Conservation (phyloP, 345 rosid genomes). For the Tarenaya hassleriana region DNA sequence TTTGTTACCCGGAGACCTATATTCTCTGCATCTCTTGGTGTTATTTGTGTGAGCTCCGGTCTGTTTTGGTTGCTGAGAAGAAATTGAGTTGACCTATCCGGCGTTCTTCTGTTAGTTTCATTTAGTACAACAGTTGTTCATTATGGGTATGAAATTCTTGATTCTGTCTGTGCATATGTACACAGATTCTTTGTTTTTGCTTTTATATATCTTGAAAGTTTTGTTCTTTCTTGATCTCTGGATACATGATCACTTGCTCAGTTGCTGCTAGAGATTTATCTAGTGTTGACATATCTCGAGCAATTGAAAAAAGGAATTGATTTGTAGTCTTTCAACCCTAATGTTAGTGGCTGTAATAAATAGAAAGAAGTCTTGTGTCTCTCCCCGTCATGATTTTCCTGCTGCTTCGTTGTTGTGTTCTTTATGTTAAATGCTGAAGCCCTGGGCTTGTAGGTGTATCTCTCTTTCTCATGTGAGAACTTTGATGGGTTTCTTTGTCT, state of each 20-base stretch:
- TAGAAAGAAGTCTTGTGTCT: no score
- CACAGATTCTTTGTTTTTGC: constrained; percentile 1
- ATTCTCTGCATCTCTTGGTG: constrained; percentile 18
- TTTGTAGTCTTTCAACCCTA: not conserved
- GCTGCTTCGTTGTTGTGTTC: no score
- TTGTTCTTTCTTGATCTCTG: no score
- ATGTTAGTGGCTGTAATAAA: constrained; percentile 15
- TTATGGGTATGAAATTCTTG: not conserved
- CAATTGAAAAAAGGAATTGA: not conserved
- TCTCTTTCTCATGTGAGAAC: no score
- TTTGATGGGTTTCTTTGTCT: no score
- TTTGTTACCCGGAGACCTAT: constrained; percentile 29
- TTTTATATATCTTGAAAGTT: not conserved
- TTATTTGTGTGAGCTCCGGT: constrained; percentile 9
- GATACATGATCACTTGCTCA: not conserved
- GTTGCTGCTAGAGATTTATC: not conserved
- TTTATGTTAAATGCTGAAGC: no score
- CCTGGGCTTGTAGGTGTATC: no score
- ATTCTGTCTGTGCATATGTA: not conserved
- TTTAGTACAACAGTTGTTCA: not conserved
- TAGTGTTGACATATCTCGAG: not conserved
- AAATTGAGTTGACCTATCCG: constrained; percentile 22
- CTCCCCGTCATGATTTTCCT: no score
- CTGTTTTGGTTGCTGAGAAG: constrained; percentile 7
- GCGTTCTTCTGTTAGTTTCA: constrained; percentile 4